phyloP scores from a whole-genome alignment of 345 rosid species.

The Eucalyptus microcorys region DNA sequence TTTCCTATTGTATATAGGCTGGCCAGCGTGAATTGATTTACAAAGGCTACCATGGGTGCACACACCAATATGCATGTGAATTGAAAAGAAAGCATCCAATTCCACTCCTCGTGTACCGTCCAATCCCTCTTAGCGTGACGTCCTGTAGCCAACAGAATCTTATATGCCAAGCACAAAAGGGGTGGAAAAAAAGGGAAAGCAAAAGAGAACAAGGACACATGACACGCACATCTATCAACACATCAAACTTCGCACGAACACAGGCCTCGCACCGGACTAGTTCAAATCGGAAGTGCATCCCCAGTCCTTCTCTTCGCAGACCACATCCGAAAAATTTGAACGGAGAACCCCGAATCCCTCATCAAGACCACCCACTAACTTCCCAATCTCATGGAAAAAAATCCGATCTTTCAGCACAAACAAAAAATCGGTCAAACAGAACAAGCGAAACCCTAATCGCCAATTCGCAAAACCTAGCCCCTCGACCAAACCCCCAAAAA shows the following conservation, averaged over 20 bases:
- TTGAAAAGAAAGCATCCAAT: background rate
- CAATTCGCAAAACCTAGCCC: background rate
- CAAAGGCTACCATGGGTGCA: background rate
- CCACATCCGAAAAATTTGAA: background rate
- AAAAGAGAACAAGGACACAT: background rate
- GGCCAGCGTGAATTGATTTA: accelerated
- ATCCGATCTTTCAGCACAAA: background rate
- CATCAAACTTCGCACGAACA: background rate
- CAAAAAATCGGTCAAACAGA: background rate
- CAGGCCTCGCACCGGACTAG: background rate
- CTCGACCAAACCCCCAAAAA: background rate
- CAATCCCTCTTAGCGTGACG: background rate
- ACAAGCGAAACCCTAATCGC: background rate
- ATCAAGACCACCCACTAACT: background rate
- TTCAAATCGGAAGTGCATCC: background rate
- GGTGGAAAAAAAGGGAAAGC: background rate
- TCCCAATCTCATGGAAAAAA: background rate
- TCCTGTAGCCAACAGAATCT: background rate
- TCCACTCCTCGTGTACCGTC: background rate
- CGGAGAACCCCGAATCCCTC: background rate
- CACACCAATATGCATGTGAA: background rate
- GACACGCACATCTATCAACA: background rate
- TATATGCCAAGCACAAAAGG: background rate
- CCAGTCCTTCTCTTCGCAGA: background rate
- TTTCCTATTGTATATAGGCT: background rate